Evolutionary conservation across 257 asterid genomes (phyloP).

Genomic region (Solanum okadae): DNA sequence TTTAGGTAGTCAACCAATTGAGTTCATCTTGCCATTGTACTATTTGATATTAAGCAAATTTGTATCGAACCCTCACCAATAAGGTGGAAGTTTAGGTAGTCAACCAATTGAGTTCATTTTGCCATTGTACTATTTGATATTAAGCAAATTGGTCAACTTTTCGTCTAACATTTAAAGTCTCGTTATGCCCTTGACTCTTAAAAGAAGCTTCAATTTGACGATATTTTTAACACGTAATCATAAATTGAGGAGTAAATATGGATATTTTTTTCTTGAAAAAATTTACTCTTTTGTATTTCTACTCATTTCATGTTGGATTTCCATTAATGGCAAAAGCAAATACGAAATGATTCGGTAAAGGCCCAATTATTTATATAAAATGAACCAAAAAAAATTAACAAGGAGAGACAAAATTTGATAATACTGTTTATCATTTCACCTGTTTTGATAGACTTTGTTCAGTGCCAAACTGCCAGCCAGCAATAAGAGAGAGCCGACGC

Average conservation of each 20-base stretch:
- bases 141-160: neutral
- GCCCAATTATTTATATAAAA: neutral
- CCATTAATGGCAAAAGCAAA: neutral
- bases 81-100: accelerated
- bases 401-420: neutral
- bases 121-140: neutral
- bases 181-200: neutral
- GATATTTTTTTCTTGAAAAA: neutral
- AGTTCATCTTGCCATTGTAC: neutral
- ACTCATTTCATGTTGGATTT: neutral
- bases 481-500: slow-evolving; percentile 48
- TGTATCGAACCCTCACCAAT: too few relatives aligned
- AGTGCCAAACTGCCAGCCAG: slow-evolving; percentile 42
- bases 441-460: neutral
- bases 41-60: neutral
- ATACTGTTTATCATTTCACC: neutral
- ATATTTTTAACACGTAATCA: neutral
- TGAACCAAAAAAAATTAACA: neutral
- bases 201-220: neutral
- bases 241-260: neutral
- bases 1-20: neutral
- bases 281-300: neutral
- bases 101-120: too few relatives aligned
- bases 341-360: neutral
- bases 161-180: neutral